Conservation (phyloP, 495 filamentous ascomycete genomes). For the Pyrenula aspistea region DNA sequence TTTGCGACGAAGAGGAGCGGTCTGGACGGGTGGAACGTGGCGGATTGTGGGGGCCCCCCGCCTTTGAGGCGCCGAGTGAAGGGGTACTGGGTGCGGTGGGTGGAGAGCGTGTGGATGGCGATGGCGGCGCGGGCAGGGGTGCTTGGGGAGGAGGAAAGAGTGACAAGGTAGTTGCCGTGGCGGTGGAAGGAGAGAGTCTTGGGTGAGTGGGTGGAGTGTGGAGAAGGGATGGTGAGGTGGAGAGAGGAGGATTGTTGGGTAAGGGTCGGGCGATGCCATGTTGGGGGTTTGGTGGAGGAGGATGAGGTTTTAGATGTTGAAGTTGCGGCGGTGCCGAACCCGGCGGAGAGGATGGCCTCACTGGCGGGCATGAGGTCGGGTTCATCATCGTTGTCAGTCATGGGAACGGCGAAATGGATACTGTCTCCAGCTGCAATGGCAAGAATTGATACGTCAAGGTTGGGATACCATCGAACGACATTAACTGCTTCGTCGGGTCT, state of each 20-base stretch:
- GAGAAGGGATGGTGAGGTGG: conserved; percentile 50
- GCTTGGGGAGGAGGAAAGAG: conserved; percentile 64
- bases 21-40: conserved; percentile 85
- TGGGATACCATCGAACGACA: conserved; percentile 79
- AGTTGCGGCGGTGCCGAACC: conserved; percentile 73
- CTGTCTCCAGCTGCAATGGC: conserved; percentile 75
- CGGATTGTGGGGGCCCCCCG: conserved; percentile 73
- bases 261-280: conserved; percentile 72
- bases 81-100: conserved; percentile 86
- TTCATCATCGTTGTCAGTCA: conserved; percentile 53
- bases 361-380: conserved; percentile 63
- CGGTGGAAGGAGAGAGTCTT: conserved; percentile 95
- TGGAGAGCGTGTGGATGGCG: conserved; percentile 87
- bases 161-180: conserved; percentile 87
- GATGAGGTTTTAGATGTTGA: conserved; percentile 45
- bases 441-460: conserved; percentile 66
- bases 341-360: conserved; percentile 65
- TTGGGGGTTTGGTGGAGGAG: conserved; percentile 58
- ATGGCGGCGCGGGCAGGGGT: conserved; percentile 61
- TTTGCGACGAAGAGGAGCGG: conserved; percentile 95
- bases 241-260: conserved; percentile 66
- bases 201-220: conserved; percentile 55
- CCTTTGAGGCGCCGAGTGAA: conserved; percentile 70
- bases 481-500: conserved; percentile 76
- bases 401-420: conserved; percentile 72